Evolutionary conservation across 768 basidiomycete genomes (phyloP).

Genomic region (Psilocybe subaeruginosa): DNA sequence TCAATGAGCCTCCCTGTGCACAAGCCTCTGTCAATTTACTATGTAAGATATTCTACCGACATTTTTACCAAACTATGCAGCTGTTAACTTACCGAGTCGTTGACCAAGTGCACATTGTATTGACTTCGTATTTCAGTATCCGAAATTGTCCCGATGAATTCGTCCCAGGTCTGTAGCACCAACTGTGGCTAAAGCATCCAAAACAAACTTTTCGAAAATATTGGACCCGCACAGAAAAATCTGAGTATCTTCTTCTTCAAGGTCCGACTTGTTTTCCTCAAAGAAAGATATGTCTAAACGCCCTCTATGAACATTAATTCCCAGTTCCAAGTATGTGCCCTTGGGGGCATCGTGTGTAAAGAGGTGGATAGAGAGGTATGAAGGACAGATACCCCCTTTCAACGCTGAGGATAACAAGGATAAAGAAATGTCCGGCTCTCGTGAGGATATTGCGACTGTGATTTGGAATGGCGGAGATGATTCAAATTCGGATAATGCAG

Average conservation of each 20-base stretch:
- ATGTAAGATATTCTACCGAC: no score
- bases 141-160: constrained; percentile 32
- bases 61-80: no score
- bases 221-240: constrained; percentile 55
- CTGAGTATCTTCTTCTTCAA: constrained; percentile 18
- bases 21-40: no score
- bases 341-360: constrained; percentile 31
- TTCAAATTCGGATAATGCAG: constrained; percentile 16
- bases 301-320: constrained; percentile 5
- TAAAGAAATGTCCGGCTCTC: constrained; percentile 54
- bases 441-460: constrained; percentile 49
- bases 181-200: constrained; percentile 33
- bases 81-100: no score
- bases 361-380: constrained; percentile 39
- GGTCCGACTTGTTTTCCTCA: constrained; percentile 25
- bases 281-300: constrained; percentile 21
- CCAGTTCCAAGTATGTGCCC: neutral
- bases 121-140: constrained; percentile 2
- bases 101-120: no score
- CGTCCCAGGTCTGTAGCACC: constrained; percentile 41
- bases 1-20: no score
- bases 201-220: constrained; percentile 41
- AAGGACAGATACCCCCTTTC: constrained; percentile 3
- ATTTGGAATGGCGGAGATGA: constrained; percentile 34
- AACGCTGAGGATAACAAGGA: constrained; percentile 40